A percentile compares a stretch with the other conserved stretches of the same genome.
phyloP scores from a whole-genome alignment of 345 rosid species.

The Chamaenerion angustifolium region DNA sequence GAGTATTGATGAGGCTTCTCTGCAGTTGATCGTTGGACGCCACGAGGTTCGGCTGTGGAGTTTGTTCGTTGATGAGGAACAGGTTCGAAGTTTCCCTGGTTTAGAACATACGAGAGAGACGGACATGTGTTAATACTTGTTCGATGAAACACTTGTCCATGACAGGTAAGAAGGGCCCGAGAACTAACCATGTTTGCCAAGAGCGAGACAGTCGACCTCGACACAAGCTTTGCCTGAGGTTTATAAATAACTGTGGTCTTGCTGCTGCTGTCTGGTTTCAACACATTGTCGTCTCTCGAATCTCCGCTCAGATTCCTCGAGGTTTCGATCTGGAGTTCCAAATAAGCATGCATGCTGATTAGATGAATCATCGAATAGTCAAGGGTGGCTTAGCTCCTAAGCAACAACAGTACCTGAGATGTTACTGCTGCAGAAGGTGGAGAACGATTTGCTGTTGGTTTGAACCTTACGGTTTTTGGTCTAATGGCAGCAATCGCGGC shows the following conservation, averaged over 20 bases:
- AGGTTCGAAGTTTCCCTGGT: slow-evolving; percentile 37
- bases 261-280: slow-evolving; percentile 25
- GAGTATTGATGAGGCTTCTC: no score
- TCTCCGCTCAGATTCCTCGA: slow-evolving; percentile 16
- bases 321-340: slow-evolving; percentile 20
- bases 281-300: slow-evolving; percentile 31
- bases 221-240: slow-evolving; percentile 80
- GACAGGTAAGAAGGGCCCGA: not conserved
- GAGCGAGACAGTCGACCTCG: slow-evolving; percentile 57
- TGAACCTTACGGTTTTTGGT: slow-evolving; percentile 64
- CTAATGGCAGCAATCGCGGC: slow-evolving; percentile 43
- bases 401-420: slow-evolving; percentile 30
- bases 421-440: slow-evolving; percentile 16
- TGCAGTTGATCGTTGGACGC: no score
- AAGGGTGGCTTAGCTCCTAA: no score
- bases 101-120: no score
- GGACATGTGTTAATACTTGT: no score
- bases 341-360: no score
- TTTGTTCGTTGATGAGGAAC: slow-evolving; percentile 10
- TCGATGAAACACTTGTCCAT: no score
- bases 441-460: slow-evolving; percentile 24
- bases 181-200: slow-evolving; percentile 71
- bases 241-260: slow-evolving; percentile 45
- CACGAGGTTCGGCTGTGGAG: no score
- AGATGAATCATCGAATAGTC: no score